These are phyloP conservation scores for Leishmania tropica DNA, from an alignment of 208 protist genomes.

Conservation along the genomic window DNA sequence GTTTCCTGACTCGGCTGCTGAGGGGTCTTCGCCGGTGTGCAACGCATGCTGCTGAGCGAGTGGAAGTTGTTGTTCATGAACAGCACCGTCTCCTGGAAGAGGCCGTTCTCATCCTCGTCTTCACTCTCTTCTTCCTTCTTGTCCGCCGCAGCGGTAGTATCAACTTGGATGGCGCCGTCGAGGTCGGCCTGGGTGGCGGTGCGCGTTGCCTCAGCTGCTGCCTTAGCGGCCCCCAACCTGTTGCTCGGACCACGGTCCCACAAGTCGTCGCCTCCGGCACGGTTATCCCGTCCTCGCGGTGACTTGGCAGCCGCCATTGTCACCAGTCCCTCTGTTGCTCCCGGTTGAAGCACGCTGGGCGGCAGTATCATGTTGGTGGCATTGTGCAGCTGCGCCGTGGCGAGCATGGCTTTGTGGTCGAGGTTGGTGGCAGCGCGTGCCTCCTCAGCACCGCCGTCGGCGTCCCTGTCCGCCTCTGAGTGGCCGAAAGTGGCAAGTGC, in stretches of 20 bases:
- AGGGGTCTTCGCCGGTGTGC: constrained; percentile 16
- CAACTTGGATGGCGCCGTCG: not conserved
- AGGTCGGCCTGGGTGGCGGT: no score
- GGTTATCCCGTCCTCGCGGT: not conserved
- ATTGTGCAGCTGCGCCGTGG: constrained; percentile 11
- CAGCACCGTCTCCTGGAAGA: constrained; percentile 41
- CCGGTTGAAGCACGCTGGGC: constrained; percentile 14
- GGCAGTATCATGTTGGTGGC: constrained; percentile 23
- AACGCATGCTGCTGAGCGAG: constrained; percentile 32
- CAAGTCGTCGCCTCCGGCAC: not conserved
- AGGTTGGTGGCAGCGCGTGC: not conserved
- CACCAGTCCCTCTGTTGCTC: not conserved
- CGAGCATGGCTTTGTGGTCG: not conserved
- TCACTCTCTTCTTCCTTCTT: constrained; percentile 22
- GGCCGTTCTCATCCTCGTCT: constrained; percentile 34
- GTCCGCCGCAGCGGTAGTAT: not conserved
- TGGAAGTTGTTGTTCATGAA: constrained; percentile 35
- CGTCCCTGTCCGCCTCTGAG: not conserved
- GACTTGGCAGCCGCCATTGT: not conserved
- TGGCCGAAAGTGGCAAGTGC: not conserved
- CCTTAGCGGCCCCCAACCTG: not conserved
- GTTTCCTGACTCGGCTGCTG: constrained; percentile 8
- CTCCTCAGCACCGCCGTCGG: not conserved
- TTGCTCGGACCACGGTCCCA: constrained; percentile 10
- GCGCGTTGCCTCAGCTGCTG: not conserved